Percentiles rank a stretch among this genome's conserved stretches.
Evolutionary conservation across 768 basidiomycete genomes (phyloP).

Genomic region (Russula sp.): DNA sequence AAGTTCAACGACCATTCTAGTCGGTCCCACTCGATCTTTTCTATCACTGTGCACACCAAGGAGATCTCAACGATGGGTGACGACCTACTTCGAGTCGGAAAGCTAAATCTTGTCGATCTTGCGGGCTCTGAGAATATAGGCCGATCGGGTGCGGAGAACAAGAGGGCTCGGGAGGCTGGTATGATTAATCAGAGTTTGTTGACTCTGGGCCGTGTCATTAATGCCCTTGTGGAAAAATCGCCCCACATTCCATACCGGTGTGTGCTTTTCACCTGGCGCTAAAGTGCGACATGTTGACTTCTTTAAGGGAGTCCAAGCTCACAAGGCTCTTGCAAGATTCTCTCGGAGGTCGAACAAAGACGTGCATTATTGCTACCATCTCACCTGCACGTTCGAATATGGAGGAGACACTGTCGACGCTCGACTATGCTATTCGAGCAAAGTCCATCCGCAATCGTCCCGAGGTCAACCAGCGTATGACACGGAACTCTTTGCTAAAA

Average conservation of each 20-base stretch:
- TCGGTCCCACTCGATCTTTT: constrained; percentile 96
- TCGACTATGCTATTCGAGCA: constrained; percentile 93
- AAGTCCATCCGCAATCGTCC: constrained; percentile 95
- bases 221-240: constrained; percentile 87
- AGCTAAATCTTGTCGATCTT: constrained; percentile 94
- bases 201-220: constrained; percentile 96
- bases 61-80: constrained; percentile 74
- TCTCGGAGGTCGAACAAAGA: constrained; percentile 95
- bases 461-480: constrained; percentile 92
- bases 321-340: constrained; percentile 98
- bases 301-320: constrained; percentile 84
- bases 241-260: constrained; percentile 93
- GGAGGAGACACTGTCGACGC: constrained; percentile 95
- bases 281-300: neutral
- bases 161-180: constrained; percentile 91
- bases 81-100: constrained; percentile 88
- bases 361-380: constrained; percentile 94
- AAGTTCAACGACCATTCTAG: constrained; percentile 98
- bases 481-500: constrained; percentile 84
- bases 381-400: constrained; percentile 90
- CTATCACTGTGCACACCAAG: constrained; percentile 91
- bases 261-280: constrained; percentile 24
- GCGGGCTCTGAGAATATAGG: constrained; percentile 98
- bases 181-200: constrained; percentile 98
- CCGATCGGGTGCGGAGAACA: constrained; percentile 90